Conservation (phyloP, 2,329 filamentous ascomycete species). For the Nemania sp. region DNA sequence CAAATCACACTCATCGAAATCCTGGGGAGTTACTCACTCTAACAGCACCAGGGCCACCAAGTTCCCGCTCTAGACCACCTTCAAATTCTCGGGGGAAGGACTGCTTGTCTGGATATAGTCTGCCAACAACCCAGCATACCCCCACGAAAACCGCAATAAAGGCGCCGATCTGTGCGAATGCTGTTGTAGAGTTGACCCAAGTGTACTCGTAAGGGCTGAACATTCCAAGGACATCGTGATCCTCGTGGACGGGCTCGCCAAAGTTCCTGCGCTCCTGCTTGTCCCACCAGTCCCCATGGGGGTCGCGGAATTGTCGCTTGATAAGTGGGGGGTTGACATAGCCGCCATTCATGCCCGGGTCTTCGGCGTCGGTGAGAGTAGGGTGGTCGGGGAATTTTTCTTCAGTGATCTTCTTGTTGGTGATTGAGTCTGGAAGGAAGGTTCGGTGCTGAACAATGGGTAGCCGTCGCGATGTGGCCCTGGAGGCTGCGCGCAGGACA, state of each 20-base stretch:
- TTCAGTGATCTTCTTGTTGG: constrained; percentile 61
- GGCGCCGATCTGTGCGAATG: constrained; percentile 72
- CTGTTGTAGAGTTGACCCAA: constrained; percentile 79
- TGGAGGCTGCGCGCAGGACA: constrained; percentile 59
- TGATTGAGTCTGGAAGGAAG: constrained; percentile 65
- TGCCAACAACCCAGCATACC: constrained; percentile 74
- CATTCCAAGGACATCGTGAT: constrained; percentile 91
- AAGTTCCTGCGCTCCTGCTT: constrained; percentile 97
- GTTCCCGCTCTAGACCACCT: constrained; percentile 77
- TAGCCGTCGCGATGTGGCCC: constrained; percentile 59
- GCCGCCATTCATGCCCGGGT: constrained; percentile 83
- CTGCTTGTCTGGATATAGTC: constrained; percentile 78
- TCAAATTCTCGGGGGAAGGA: constrained; percentile 78
- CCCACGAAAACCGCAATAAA: constrained; percentile 74
- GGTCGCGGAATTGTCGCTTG: constrained; percentile 94
- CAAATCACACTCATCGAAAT: not conserved
- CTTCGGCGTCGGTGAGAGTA: constrained; percentile 67
- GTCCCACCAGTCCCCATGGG: constrained; percentile 95
- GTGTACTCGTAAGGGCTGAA: constrained; percentile 92
- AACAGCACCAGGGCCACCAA: constrained; percentile 76
- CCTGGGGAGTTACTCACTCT: constrained; percentile 67
- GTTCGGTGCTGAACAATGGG: constrained; percentile 68
- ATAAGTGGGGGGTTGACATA: constrained; percentile 82
- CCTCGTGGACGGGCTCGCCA: constrained; percentile 95
- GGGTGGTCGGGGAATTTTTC: constrained; percentile 65